Percentiles rank a stretch among this genome's conserved stretches.
phyloP scores from a whole-genome alignment of 345 rosid species.

The Lenwebbia sp. region DNA sequence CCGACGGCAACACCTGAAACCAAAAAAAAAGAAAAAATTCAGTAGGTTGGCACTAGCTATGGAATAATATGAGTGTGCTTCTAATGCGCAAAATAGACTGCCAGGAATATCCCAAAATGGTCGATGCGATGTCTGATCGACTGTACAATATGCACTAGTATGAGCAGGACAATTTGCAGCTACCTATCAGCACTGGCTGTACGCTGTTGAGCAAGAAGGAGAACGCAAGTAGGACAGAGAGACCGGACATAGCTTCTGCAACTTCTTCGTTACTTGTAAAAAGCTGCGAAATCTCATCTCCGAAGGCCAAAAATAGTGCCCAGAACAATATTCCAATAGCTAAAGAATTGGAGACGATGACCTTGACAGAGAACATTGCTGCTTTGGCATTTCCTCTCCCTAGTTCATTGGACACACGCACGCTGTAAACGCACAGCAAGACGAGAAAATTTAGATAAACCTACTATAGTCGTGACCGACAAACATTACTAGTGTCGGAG shows the following conservation, averaged over 20 bases:
- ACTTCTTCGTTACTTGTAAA: conserved; percentile 32
- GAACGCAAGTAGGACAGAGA: conserved; percentile 47
- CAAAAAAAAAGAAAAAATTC: no score
- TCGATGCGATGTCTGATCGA: neutral
- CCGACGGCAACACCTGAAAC: conserved; percentile 43
- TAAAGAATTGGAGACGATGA: conserved; percentile 16
- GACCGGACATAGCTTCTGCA: conserved; percentile 27
- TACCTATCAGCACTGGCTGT: conserved; percentile 51
- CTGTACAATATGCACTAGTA: neutral
- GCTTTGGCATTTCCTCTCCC: conserved; percentile 52
- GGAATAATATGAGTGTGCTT: neutral
- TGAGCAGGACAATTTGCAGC: neutral
- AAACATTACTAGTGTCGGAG: neutral
- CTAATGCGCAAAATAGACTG: neutral
- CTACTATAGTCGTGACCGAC: neutral
- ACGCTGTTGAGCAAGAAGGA: conserved; percentile 53
- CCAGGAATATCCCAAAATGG: neutral
- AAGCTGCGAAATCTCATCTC: conserved; percentile 24
- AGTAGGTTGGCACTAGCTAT: neutral
- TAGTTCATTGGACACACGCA: conserved; percentile 62
- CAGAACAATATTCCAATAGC: conserved; percentile 34
- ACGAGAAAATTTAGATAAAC: neutral
- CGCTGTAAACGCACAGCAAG: conserved; percentile 15
- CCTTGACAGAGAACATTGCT: conserved; percentile 45
- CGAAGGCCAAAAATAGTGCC: conserved; percentile 29